Evolutionary conservation across 768 basidiomycete species (phyloP), one percentile per base, ranked within the genome.

Genomic region (Leucocoprinus sp.): DNA sequence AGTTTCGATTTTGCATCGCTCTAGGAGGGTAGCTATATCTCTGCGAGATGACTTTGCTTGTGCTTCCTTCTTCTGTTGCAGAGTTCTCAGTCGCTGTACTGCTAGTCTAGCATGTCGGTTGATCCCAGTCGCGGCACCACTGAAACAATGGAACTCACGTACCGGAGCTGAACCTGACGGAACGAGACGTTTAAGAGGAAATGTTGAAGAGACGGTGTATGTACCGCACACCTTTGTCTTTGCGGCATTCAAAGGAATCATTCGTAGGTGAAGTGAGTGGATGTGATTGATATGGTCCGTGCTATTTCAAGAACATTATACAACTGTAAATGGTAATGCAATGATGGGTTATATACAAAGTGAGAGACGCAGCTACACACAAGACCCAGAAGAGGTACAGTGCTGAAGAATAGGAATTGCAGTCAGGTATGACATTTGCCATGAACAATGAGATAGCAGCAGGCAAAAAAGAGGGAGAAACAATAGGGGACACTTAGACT

Each of bases 1-100:
- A 0, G 85, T 91, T 66, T 95, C 92, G 18, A 82, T 52, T 66
- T 88, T 91, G 24, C 81, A 78, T 59, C 73, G 74, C 63, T 92
- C 88, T 5, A 95, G 60, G 14, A 91, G 69, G 18, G 76, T 70
- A 4, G 90, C 90, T 39, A 93, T 88, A 51, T 93, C 90, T 34
- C 88, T 71, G 15, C 92, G 72, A 27, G 84, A 64, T 52, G 67
- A 63, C 54, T 78, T 78, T 1, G 75, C 76, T 51, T 96, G 79
- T 0, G 93, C 91, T 53, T 83, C 80, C 64, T 86, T 93, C 77
- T 98, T 98, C 67, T 93, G 87, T 54, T 93, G 86, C 8, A 92
- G 67, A 15, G 82, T 93, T 45, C 88, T 76, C 49, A 92, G 69
- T 14, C 88, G 78, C 61, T 93, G 89, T 17, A 92, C 84, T 0